Evolutionary conservation across 2,329 filamentous ascomycete genomes (phyloP).

Genomic region (Penicillium sp.): DNA sequence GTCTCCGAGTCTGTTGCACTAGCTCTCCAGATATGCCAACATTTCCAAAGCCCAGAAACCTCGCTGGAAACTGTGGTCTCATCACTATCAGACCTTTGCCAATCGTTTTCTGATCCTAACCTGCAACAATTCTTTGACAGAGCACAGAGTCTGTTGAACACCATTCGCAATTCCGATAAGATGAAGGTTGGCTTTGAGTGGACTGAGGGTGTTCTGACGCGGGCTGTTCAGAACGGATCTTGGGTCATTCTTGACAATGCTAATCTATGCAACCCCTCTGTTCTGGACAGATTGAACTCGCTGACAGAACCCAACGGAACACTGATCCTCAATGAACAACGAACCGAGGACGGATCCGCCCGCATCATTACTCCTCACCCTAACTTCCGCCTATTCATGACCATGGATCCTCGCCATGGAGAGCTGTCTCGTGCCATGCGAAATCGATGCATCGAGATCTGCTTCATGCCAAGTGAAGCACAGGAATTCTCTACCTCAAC

Average conservation of each 20-base stretch:
- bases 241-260: slow-evolving; percentile 98
- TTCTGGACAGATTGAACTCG: slow-evolving; percentile 92
- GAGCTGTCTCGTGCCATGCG: slow-evolving; percentile 96
- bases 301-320: slow-evolving; percentile 87
- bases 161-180: slow-evolving; percentile 64
- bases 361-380: slow-evolving; percentile 79
- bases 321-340: slow-evolving; percentile 91
- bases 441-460: slow-evolving; percentile 91
- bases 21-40: slow-evolving; percentile 40
- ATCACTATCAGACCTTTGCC: slow-evolving; percentile 39
- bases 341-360: slow-evolving; percentile 77
- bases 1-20: slow-evolving; percentile 26
- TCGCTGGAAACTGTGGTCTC: slow-evolving; percentile 38
- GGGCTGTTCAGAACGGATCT: slow-evolving; percentile 79
- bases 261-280: slow-evolving; percentile 92
- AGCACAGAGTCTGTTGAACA: slow-evolving; percentile 56
- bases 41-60: slow-evolving; percentile 34
- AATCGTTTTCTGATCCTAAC: slow-evolving; percentile 51
- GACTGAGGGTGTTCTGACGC: slow-evolving; percentile 90
- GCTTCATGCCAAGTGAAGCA: slow-evolving; percentile 59
- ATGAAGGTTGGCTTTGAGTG: slow-evolving; percentile 81
- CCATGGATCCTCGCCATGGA: slow-evolving; percentile 87
- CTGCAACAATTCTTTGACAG: slow-evolving; percentile 55
- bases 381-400: slow-evolving; percentile 89
- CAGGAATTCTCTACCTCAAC: slow-evolving; percentile 19